phyloP scores from a whole-genome alignment of 768 basidiomycete species.

The Melanogaster broomeanus region DNA sequence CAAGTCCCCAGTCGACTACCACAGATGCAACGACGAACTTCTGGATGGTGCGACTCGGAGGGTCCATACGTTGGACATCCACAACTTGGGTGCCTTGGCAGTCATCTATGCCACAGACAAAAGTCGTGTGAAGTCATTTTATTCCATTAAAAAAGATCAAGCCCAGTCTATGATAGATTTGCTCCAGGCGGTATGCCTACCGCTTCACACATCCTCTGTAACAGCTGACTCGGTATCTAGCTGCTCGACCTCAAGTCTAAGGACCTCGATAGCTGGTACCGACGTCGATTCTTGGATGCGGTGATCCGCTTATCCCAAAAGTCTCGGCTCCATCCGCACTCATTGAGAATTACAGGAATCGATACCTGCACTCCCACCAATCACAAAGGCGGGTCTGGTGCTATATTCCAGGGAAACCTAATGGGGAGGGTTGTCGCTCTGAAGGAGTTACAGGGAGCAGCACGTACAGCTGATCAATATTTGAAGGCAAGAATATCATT shows the following conservation, averaged over 20 bases:
- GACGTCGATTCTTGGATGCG: conserved; percentile 28
- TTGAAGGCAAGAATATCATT: conserved; percentile 22
- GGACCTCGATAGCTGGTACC: conserved; percentile 26
- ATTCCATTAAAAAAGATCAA: conserved; percentile 17
- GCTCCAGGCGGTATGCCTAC: conserved; percentile 20
- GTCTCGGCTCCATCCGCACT: conserved; percentile 28
- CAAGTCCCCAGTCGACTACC: conserved; percentile 17
- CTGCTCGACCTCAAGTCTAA: conserved; percentile 25
- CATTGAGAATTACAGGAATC: conserved; percentile 21
- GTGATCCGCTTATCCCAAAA: conserved; percentile 30
- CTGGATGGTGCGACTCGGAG: conserved; percentile 3
- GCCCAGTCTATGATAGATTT: conserved; percentile 30
- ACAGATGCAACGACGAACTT: conserved; percentile 22
- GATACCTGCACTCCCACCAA: conserved; percentile 10
- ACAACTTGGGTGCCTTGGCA: conserved; percentile 22
- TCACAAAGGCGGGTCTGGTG: conserved; percentile 33
- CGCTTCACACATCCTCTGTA: not conserved
- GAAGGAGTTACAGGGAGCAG: conserved; percentile 26
- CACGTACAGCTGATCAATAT: conserved; percentile 23
- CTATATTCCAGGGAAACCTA: conserved; percentile 30
- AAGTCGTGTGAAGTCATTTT: conserved; percentile 16
- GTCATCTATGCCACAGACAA: conserved; percentile 20
- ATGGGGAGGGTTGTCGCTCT: conserved; percentile 31
- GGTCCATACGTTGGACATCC: conserved; percentile 24
- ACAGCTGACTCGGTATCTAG: conserved; percentile 11